A percentile compares a stretch with the other conserved stretches of the same genome.
Conservation (phyloP, 257 asterid genomes). For the Catharanthus roseus region DNA sequence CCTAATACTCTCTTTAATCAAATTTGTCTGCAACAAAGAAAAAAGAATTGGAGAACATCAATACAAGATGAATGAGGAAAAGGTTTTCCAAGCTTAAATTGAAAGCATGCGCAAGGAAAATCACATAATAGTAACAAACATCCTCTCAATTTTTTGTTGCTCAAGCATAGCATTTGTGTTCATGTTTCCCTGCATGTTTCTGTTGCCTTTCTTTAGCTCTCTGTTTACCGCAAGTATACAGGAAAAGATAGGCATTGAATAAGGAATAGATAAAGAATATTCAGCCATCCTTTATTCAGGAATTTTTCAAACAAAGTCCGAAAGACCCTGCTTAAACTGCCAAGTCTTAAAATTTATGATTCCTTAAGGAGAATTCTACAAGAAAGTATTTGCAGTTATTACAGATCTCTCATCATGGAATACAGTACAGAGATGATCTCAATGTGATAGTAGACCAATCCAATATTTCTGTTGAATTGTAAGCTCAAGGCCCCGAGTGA, state of each 20-base stretch:
- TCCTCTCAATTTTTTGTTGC: background rate
- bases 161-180: too few relatives aligned
- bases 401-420: background rate
- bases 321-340: background rate
- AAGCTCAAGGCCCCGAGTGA: background rate
- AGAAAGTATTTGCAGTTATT: background rate
- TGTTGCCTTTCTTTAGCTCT: too few relatives aligned
- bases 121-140: background rate
- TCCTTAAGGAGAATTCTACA: background rate
- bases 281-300: background rate
- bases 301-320: background rate
- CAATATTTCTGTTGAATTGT: background rate
- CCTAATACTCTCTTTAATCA: constrained; percentile 95
- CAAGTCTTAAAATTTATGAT: background rate
- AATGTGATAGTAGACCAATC: too few relatives aligned
- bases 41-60: constrained; percentile 4
- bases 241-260: too few relatives aligned
- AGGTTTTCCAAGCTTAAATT: background rate
- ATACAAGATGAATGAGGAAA: constrained; percentile 1
- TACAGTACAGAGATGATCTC: background rate
- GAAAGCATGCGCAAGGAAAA: background rate
- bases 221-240: too few relatives aligned
- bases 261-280: too few relatives aligned
- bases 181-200: too few relatives aligned
- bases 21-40: constrained; percentile 62